Evolutionary conservation across 2,329 filamentous ascomycete genomes (phyloP).

Genomic region (Penicillium concentricum): DNA sequence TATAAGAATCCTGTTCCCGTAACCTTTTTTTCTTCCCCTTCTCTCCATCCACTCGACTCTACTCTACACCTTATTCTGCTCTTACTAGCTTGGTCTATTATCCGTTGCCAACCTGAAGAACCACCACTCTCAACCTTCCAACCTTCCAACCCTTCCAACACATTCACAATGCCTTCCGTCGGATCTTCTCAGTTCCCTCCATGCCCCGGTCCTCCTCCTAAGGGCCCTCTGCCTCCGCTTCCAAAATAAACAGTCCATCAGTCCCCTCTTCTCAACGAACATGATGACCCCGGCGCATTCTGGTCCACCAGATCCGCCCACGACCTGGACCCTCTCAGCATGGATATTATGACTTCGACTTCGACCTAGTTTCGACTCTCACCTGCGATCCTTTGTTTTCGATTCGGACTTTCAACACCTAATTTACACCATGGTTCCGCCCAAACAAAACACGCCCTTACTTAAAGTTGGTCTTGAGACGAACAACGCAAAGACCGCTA

Average conservation of each 20-base stretch:
- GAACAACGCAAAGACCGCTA: slow-evolving; percentile 1
- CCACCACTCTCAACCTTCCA: slow-evolving; percentile 6
- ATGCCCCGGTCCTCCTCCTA: slow-evolving; percentile 40
- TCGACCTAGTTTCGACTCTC: slow-evolving; percentile 26
- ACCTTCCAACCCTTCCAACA: not conserved
- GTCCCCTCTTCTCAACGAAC: slow-evolving; percentile 28
- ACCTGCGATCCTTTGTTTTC: slow-evolving; percentile 23
- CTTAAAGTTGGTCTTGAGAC: not conserved
- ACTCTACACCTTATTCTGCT: not conserved
- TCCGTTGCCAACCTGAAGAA: not conserved
- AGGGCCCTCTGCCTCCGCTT: slow-evolving; percentile 41
- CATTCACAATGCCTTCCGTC: slow-evolving; percentile 37
- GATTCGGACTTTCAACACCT: slow-evolving; percentile 15
- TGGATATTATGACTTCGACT: slow-evolving; percentile 35
- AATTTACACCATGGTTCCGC: slow-evolving; percentile 4
- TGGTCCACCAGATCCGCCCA: slow-evolving; percentile 20
- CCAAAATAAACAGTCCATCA: slow-evolving; percentile 35
- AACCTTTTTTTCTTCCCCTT: not conserved
- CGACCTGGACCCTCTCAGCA: slow-evolving; percentile 28
- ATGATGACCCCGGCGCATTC: slow-evolving; percentile 32
- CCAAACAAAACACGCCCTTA: not conserved
- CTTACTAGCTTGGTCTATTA: not conserved
- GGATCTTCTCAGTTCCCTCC: slow-evolving; percentile 39
- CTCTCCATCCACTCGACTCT: not conserved
- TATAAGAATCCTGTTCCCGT: slow-evolving; percentile 7